Evolutionary conservation across 2,329 filamentous ascomycete species (phyloP).

Genomic region (Triangularia setosa): DNA sequence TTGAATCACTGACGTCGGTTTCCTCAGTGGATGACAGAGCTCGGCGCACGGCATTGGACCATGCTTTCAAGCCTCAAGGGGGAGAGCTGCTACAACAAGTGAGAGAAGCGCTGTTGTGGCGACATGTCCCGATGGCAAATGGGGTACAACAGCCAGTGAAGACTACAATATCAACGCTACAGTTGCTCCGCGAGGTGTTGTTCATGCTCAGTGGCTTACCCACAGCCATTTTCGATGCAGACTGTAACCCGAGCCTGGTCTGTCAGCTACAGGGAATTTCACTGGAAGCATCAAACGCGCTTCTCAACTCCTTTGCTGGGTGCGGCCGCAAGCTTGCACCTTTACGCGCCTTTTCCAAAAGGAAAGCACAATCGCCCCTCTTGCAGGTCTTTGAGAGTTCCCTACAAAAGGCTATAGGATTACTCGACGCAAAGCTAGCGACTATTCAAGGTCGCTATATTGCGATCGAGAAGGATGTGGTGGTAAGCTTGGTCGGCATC

Average conservation of each 20-base stretch:
- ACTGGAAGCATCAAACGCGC: conserved; percentile 46
- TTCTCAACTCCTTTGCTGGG: conserved; percentile 46
- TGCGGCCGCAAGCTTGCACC: conserved; percentile 43
- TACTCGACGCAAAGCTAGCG: conserved; percentile 58
- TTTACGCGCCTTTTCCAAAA: conserved; percentile 43
- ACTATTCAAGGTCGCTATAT: conserved; percentile 59
- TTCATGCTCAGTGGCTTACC: conserved; percentile 81
- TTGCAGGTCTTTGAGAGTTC: conserved; percentile 69
- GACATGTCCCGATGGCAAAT: conserved; percentile 30
- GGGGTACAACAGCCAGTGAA: conserved; percentile 35
- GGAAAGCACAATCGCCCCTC: conserved; percentile 50
- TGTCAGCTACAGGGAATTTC: conserved; percentile 48
- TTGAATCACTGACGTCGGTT: conserved; percentile 35
- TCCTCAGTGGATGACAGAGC: conserved; percentile 28
- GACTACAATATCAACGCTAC: conserved; percentile 61
- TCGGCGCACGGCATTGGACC: conserved; percentile 19
- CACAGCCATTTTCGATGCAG: conserved; percentile 62
- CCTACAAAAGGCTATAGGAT: conserved; percentile 51
- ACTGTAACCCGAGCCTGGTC: conserved; percentile 36
- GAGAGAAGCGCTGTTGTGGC: conserved; percentile 46
- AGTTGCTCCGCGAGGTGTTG: conserved; percentile 70
- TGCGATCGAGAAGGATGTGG: conserved; percentile 45
- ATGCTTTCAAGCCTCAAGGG: conserved; percentile 27
- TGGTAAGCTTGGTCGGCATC: conserved; percentile 65
- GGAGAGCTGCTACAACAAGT: conserved; percentile 32